Base-by-base conservation (phyloP, 257 asterid genomes). In the Fraxinus pennsylvanica region DNA sequence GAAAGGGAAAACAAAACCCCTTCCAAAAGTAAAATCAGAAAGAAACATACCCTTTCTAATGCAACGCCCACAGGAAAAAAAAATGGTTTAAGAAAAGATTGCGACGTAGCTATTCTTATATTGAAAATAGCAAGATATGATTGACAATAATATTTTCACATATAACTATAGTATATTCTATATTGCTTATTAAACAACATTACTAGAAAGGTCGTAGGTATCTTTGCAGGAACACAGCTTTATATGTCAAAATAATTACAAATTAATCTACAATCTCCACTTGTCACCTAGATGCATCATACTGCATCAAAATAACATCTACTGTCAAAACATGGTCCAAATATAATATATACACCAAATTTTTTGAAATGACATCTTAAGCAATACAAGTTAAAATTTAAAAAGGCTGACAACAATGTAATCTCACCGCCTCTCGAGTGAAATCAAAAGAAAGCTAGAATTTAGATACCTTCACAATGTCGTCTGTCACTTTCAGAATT, bases 401-500 rank as follows among this genome's bases (percentile, higher is more conserved):
- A 39, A 39, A 43, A 9, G 17, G 73, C 57, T 30, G 70, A 76
- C 30, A 50, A 76, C 71, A 59, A 3, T 36, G 66, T 21, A 68
- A 71, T 22, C 50, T 50, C 30, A 57, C 68, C 15, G 30, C 59
- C 6, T 50, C 57, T 57, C 54, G 47, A 77, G 33, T 72, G 50
- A 61, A 80, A 72, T 74, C 67, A 30, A 29, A 33, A 33, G 77
- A 82, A 78, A 59, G 74, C 21, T 27, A 73, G 66, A 68, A 59
- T 8, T 43, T 66, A 29, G 50, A 54, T 90, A 90, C 98, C 93
- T 85, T 77, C 71, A 95, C 81, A 79, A 72, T 83, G 79, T 95
- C 99, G 70, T 83, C 93, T 52, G 99, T 95, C 81, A 88, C 93
- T 90, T 91, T 90, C 82, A 95, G 97, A 77, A 95, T 85, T 81